Base-by-base conservation (phyloP, 768 basidiomycete genomes). In the Boletales sp. region DNA sequence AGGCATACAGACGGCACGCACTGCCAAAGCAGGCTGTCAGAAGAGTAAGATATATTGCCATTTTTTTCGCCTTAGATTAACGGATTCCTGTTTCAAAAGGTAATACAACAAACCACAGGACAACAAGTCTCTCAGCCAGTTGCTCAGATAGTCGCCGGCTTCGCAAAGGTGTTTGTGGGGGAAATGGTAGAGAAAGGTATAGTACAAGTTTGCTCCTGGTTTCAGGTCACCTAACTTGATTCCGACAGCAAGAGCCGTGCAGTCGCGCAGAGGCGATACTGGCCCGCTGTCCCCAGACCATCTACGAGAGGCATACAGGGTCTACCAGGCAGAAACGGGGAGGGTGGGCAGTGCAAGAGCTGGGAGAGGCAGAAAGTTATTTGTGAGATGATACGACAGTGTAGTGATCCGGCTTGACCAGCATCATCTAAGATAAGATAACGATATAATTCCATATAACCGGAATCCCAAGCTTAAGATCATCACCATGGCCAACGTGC, bases 91-190 rank as follows among this genome's bases (percentile, higher is more conserved):
- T 2, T 15, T 30, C 14, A 32, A 17, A 47, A 93, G 90, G 82
- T 92, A 31, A 87, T 95, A 54, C 90, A 91, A 61, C 87, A 91
- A 67, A 79, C 81, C 1, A 73, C 84, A 0, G 85, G 85, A 14
- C 86, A 90, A 51, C 87, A 91, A 59, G 88, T 90, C 7, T 90
- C 90, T 4, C 84, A 86, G 58, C 88, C 90, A 4, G 87, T 94
- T 5, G 86, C 92, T 2, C 91, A 93, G 55, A 82, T 94, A 39
- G 86, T 94, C 3, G 90, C 91, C 6, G 93, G 93, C 53, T 87
- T 95, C 50, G 79, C 81, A 13, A 95, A 94, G 62, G 90, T 95
- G 0, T 95, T 94, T 53, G 90, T 95, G 4, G 93, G 93, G 3
- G 92, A 94, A 66, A 88, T 95, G 6, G 80, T 94, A 15, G 92